A percentile compares a stretch with the other conserved stretches of the same genome.
phyloP scores from a whole-genome alignment of 306 rosid genomes.

The Purshia tridentata region DNA sequence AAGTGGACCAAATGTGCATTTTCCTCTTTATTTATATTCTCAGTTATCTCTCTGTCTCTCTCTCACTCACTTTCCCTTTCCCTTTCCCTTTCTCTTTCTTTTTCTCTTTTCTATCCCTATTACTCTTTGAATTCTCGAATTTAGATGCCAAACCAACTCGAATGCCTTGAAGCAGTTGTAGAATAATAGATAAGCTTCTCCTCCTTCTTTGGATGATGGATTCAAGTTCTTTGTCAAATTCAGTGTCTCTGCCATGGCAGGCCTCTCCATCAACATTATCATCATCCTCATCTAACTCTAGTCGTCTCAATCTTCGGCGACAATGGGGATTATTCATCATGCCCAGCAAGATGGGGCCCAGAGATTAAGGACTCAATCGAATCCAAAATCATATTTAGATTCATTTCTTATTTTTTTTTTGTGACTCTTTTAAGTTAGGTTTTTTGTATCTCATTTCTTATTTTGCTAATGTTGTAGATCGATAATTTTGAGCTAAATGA shows the following conservation, averaged over 20 bases:
- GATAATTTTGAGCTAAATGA: constrained; percentile 65
- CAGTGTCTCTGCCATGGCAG: constrained; percentile 33
- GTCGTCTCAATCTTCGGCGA: constrained; percentile 44
- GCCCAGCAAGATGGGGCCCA: constrained; percentile 84
- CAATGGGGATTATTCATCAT: constrained; percentile 67
- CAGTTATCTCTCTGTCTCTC: too few species aligned
- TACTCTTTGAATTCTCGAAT: constrained; percentile 42
- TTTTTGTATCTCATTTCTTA: constrained; percentile 14
- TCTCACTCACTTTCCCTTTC: too few species aligned
- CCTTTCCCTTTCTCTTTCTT: constrained; percentile 45
- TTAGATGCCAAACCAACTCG: constrained; percentile 65
- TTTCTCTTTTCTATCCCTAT: constrained; percentile 35
- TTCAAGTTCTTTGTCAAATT: constrained; percentile 53
- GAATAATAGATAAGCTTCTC: constrained; percentile 61
- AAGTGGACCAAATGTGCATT: too few species aligned
- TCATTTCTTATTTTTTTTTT: constrained; percentile 1
- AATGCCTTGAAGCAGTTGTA: constrained; percentile 73
- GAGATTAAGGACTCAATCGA: constrained; percentile 59
- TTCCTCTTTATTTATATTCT: too few species aligned
- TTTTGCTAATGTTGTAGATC: constrained; percentile 51
- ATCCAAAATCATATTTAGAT: constrained; percentile 42
- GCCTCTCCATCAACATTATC: constrained; percentile 24
- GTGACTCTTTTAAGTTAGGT: background rate
- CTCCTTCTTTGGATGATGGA: constrained; percentile 62
- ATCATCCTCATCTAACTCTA: constrained; percentile 43